Base-by-base conservation (phyloP, 257 asterid genomes). In the Jacaranda mimosifolia region DNA sequence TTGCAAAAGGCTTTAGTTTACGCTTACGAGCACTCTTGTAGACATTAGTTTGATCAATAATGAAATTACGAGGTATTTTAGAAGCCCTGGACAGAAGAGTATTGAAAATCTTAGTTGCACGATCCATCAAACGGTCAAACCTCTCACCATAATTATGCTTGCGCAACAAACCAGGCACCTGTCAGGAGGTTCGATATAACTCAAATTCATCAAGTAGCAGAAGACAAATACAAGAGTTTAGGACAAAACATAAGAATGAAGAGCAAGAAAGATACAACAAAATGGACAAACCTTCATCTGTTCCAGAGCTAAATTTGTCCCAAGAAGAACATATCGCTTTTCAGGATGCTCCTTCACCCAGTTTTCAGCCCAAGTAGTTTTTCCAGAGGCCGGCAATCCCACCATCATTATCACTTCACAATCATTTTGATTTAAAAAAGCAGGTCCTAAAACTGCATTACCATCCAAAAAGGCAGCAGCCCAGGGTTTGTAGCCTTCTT, bases 301-400 rank as follows among this genome's bases (percentile, higher is more conserved):
- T 63, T 88, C 91, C 81, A 86, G 68, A 11, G 77, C 91, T 63
- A 80, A 77, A 68, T 88, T 85, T 43, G 90, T 86, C 69, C 96
- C 93, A 53, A 90, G 89, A 67, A 90, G 69, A 74, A 86, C 60
- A 64, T 90, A 88, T 59, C 91, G 87, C 84, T 86, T 90, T 80
- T 85, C 96, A 8, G 90, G 90, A 80, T 84, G 87, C 74, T 74
- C 85, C 55, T 46, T 82, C 68, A 73, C 84, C 88, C 81, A 86
- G 49, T 84, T 88, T 78, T 90, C 87, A 4, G 96, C 96, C 96
- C 93, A 90, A 3, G 96, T 86, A 79, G 86, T 85, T 77, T 90
- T 90, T 10, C 96, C 96, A n/a, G 88, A 82, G 67, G 89, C 89
- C 19, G 91, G 96, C 63, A 90, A 83, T 26, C 96, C 96, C 26